phyloP scores from a whole-genome alignment of 2,329 filamentous ascomycete species.

The Daldinia sp. region DNA sequence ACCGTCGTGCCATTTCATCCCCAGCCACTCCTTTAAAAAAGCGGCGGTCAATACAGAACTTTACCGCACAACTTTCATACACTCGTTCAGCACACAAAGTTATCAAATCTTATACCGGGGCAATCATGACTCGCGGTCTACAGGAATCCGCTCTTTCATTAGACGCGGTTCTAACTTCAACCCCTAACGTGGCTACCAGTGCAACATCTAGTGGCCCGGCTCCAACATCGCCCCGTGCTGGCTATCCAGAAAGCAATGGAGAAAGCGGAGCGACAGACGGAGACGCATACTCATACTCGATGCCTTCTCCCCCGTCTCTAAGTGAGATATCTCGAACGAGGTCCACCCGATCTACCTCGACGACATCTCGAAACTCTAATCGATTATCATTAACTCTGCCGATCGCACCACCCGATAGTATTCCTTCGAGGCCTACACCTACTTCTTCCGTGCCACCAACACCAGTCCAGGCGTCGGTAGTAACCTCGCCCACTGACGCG shows the following conservation, averaged over 20 bases:
- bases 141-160: conserved; percentile 40
- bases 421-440: conserved; percentile 61
- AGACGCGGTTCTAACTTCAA: conserved; percentile 41
- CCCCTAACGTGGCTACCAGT: conserved; percentile 29
- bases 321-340: conserved; percentile 55
- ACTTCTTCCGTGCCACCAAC: conserved; percentile 59
- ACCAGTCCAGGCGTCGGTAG: conserved; percentile 55
- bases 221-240: conserved; percentile 30
- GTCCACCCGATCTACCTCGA: conserved; percentile 61
- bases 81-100: conserved; percentile 34
- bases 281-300: conserved; percentile 45
- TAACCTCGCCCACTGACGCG: conserved; percentile 61
- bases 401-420: conserved; percentile 63
- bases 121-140: conserved; percentile 43
- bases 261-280: conserved; percentile 33
- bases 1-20: conserved; percentile 41
- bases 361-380: conserved; percentile 63
- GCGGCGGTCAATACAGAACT: conserved; percentile 31
- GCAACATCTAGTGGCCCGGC: conserved; percentile 24
- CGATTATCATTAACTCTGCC: conserved; percentile 68
- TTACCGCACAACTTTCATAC: conserved; percentile 27
- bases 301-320: conserved; percentile 50
- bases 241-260: conserved; percentile 18
- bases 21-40: conserved; percentile 41
- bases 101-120: conserved; percentile 31